These are phyloP conservation scores for Plenodomus lindquistii DNA, from an alignment of 2,329 filamentous ascomycete genomes.

Conservation along the genomic window DNA sequence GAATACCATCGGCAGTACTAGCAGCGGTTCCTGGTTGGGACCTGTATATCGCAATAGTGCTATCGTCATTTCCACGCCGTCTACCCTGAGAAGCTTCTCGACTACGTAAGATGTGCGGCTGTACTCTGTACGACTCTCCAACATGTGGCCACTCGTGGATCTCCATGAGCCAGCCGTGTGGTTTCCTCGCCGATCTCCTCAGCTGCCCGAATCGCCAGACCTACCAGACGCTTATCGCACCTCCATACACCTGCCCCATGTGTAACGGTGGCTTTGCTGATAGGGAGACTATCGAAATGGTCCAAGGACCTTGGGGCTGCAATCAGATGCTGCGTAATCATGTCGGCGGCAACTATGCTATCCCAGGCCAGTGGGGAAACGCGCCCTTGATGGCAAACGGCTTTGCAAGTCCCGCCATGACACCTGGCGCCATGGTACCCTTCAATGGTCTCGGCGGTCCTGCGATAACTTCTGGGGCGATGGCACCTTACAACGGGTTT, in stretches of 20 bases:
- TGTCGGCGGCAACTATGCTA: constrained; percentile 27
- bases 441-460: constrained; percentile 7
- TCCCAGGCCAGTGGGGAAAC: constrained; percentile 33
- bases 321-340: constrained; percentile 36
- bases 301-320: constrained; percentile 37
- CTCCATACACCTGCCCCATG: constrained; percentile 30
- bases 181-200: constrained; percentile 44
- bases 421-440: constrained; percentile 16
- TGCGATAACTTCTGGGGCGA: constrained; percentile 13
- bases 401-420: constrained; percentile 12
- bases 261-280: constrained; percentile 36
- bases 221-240: constrained; percentile 30
- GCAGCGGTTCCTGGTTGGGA: background rate
- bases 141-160: constrained; percentile 56
- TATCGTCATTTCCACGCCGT: background rate
- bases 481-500: constrained; percentile 12
- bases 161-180: constrained; percentile 51
- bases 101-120: constrained; percentile 50
- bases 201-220: constrained; percentile 46
- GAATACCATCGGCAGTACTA: background rate
- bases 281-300: constrained; percentile 35
- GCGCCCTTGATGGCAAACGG: constrained; percentile 16
- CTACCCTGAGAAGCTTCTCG: background rate
- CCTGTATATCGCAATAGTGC: background rate
- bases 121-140: constrained; percentile 50